phyloP scores from a whole-genome alignment of 1,139 yeast genomes.

The Candida sp. region DNA sequence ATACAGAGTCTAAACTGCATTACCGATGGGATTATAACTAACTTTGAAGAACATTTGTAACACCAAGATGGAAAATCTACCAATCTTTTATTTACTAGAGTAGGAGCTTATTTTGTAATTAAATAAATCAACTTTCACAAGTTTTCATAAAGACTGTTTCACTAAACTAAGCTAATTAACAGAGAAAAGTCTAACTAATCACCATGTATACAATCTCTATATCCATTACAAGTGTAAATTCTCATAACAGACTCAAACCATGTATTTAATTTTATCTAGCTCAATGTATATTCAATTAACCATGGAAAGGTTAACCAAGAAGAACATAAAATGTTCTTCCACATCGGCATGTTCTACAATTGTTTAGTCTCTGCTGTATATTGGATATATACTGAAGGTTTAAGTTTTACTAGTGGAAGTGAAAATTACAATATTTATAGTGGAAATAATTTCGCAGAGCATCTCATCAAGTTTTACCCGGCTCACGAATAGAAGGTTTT shows the following conservation, averaged over 20 bases:
- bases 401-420: neutral
- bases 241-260: conserved; percentile 55
- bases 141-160: too few relatives aligned
- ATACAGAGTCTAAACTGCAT: too few relatives aligned
- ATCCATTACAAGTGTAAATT: conserved; percentile 40
- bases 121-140: too few relatives aligned
- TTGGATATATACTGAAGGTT: neutral
- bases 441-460: neutral
- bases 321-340: neutral
- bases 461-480: conserved; percentile 1
- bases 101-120: too few relatives aligned
- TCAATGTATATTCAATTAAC: conserved; percentile 10
- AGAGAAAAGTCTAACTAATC: neutral
- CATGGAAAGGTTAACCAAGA: conserved; percentile 6
- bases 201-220: conserved; percentile 52
- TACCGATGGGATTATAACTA: too few relatives aligned
- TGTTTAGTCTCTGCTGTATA: neutral
- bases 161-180: too few relatives aligned
- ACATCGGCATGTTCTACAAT: conserved; percentile 1
- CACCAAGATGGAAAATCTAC: too few relatives aligned
- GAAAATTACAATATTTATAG: neutral
- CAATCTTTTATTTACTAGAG: too few relatives aligned
- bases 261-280: conserved; percentile 38
- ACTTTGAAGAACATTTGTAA: too few relatives aligned
- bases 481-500: neutral